Evolutionary conservation across 2,329 filamentous ascomycete genomes (phyloP), one percentile per base, ranked within the genome.

Genomic region (Chalaropsis thielavioides): DNA sequence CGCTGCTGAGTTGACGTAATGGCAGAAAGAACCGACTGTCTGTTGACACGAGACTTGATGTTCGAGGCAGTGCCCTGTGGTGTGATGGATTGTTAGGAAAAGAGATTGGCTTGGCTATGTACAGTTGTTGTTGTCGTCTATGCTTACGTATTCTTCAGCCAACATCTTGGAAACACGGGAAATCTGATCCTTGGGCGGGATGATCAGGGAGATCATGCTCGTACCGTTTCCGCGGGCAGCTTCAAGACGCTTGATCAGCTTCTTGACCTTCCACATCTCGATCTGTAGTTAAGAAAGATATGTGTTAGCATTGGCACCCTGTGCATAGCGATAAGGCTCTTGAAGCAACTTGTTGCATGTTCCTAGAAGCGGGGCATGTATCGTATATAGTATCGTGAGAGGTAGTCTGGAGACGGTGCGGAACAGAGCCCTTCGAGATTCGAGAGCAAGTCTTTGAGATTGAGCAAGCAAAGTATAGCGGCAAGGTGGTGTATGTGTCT

Each of bases 1-100:
- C 94, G 89, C 81, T 99, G 94, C 79, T 99, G 95, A 72, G 94
- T 99, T 68, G 94, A 99, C 63, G 94, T 99, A 73, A 99, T 99
- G 76, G 94, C 94, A 44, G 92, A 97, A 71, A 99, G 81, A 71
- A 99, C 94, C 63, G 94, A 99, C 74, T 97, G 89, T 77, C 94
- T 87, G 79, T 99, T 99, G 80, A 99, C 94, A 74, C 94, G 92
- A 67, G 94, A 99, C 79, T 99, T 99, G 81, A 99, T 99, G 80
- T 99, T 99, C 72, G 92, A 96, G 68, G 94, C 95, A 67, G 94
- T 99, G 75, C 94, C 94, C 90, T 94, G 70, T 54, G 31, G 22
- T 11, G 22, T 31, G 40, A 19, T 24, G 17, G 5, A 15, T 40
- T 4, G 24, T 31, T 62, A 59, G 59, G 41, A 63, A 43, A 63